Evolutionary conservation across 1,139 yeast genomes (phyloP).

Genomic region (Zygosaccharomyces pseudobailii): DNA sequence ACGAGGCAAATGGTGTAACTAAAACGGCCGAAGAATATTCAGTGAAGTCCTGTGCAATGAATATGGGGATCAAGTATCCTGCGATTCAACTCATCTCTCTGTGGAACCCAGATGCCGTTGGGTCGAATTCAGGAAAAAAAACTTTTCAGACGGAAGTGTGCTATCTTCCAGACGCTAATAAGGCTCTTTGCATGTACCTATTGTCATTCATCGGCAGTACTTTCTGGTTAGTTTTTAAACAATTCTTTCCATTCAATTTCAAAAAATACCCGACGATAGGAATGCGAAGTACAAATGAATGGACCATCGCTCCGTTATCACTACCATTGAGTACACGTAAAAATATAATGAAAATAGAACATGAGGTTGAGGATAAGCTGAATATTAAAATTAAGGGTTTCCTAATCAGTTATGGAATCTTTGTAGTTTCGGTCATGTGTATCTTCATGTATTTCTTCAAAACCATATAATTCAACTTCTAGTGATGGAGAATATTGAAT

Average conservation of each 20-base stretch:
- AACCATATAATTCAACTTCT: conserved; percentile 2
- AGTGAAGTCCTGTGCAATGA: conserved; percentile 86
- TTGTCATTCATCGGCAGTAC: conserved; percentile 25
- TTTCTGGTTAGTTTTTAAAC: conserved; percentile 16
- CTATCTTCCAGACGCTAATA: conserved; percentile 65
- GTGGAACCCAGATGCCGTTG: conserved; percentile 42
- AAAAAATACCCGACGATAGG: conserved; percentile 15
- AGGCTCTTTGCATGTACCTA: conserved; percentile 44
- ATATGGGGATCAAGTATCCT: conserved; percentile 79
- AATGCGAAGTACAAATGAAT: conserved; percentile 8
- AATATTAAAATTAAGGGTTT: conserved; percentile 5
- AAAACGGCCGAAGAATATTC: conserved; percentile 68
- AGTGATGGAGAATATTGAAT: too few relatives aligned
- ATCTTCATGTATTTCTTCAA: conserved; percentile 15
- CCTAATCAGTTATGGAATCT: conserved; percentile 5
- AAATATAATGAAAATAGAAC: neutral
- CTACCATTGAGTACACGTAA: conserved; percentile 16
- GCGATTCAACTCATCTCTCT: conserved; percentile 81
- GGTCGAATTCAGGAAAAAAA: conserved; percentile 6
- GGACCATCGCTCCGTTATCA: conserved; percentile 10
- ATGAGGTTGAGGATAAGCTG: conserved; percentile 8
- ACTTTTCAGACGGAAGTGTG: conserved; percentile 41
- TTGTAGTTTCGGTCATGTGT: conserved; percentile 8
- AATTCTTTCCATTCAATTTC: conserved; percentile 20
- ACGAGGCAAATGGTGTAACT: conserved; percentile 33